phyloP scores from a whole-genome alignment of 345 rosid species.

The Arabidopsis arenosa region DNA sequence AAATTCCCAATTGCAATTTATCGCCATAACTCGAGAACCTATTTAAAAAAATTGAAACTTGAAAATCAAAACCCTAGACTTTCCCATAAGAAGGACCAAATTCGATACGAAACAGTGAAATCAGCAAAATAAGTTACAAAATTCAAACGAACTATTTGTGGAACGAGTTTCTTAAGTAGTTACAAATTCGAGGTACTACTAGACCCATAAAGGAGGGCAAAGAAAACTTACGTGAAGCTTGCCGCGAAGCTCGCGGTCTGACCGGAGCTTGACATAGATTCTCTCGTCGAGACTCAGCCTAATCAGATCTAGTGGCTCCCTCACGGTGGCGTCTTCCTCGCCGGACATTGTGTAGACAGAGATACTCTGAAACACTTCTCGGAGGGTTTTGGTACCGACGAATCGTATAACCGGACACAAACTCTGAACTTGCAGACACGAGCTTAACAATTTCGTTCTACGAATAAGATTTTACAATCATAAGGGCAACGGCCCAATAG shows the following conservation, averaged over 20 bases:
- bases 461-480: not conserved
- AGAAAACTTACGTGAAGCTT: conserved; percentile 79
- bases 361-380: conserved; percentile 11
- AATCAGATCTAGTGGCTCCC: conserved; percentile 98
- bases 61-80: conserved; percentile 23
- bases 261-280: conserved; percentile 97
- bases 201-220: conserved; percentile 3
- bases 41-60: not conserved
- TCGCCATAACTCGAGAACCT: not conserved
- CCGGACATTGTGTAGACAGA: conserved; percentile 59
- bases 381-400: conserved; percentile 17
- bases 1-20: not conserved
- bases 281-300: conserved; percentile 98
- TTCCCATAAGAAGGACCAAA: not conserved
- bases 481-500: conserved; percentile 18
- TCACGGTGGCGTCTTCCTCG: conserved; percentile 97
- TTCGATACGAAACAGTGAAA: conserved; percentile 7
- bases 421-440: conserved; percentile 7
- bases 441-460: not conserved
- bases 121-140: not conserved
- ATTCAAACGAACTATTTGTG: not conserved
- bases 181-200: not conserved
- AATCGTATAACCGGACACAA: conserved; percentile 4
- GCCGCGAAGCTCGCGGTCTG: conserved; percentile 99
- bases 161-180: not conserved